These are phyloP conservation scores for Penicillium nucicola DNA, from an alignment of 495 filamentous ascomycete species.

Conservation along the genomic window DNA sequence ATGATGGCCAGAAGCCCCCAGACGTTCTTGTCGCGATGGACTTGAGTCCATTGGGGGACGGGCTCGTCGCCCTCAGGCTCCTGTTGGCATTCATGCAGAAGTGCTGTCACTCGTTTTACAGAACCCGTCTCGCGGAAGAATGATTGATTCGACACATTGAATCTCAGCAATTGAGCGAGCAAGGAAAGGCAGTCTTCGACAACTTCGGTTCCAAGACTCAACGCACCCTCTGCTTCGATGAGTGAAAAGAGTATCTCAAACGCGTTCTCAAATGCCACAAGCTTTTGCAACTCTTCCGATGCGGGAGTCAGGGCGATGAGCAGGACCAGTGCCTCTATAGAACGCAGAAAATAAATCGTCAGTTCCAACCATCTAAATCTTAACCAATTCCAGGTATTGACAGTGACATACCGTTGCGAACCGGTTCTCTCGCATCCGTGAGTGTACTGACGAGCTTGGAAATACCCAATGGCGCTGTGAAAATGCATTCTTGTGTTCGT, in stretches of 20 bases:
- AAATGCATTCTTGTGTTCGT: constrained; percentile 92
- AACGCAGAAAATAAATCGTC: constrained; percentile 3
- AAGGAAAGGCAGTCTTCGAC: constrained; percentile 95
- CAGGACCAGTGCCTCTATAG: constrained; percentile 61
- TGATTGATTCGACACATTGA: constrained; percentile 90
- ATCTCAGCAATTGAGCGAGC: constrained; percentile 82
- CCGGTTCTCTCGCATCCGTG: constrained; percentile 81
- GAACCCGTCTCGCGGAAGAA: constrained; percentile 90
- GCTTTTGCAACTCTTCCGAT: constrained; percentile 83
- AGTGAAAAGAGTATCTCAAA: constrained; percentile 84
- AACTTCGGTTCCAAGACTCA: constrained; percentile 82
- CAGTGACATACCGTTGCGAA: constrained; percentile 70
- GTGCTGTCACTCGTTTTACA: constrained; percentile 65
- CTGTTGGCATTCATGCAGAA: constrained; percentile 63
- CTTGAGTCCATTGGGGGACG: constrained; percentile 66
- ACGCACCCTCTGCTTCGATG: constrained; percentile 74
- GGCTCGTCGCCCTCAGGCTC: constrained; percentile 57
- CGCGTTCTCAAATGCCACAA: constrained; percentile 91
- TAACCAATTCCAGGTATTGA: neutral
- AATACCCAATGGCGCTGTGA: constrained; percentile 83
- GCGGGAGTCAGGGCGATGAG: constrained; percentile 66
- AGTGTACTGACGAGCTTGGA: constrained; percentile 79
- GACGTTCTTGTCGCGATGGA: constrained; percentile 84
- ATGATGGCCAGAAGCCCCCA: constrained; percentile 86
- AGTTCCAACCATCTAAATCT: constrained; percentile 5